Evolutionary conservation across 1,284 basidiomycete species (phyloP).

Genomic region (Pseudozyma flocculosa): DNA sequence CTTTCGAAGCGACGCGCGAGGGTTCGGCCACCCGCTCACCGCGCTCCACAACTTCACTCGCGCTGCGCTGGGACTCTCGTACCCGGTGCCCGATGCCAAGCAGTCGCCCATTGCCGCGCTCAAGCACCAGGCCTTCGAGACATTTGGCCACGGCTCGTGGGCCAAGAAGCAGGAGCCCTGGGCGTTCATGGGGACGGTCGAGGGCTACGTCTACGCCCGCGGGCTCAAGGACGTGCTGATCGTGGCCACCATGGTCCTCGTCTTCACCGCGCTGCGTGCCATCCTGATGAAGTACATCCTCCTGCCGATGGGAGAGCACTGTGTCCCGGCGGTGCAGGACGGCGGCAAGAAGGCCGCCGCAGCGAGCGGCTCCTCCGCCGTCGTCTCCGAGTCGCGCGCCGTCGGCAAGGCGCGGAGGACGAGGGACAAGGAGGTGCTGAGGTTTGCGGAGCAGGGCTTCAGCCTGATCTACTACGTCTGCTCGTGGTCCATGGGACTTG

Average conservation of each 20-base stretch:
- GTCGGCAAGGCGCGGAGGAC: constrained; percentile 39
- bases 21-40: constrained; percentile 47
- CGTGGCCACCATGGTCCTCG: constrained; percentile 43
- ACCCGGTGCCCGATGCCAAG: constrained; percentile 25
- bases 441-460: constrained; percentile 96
- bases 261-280: constrained; percentile 42
- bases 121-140: constrained; percentile 8
- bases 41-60: constrained; percentile 47
- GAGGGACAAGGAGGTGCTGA: constrained; percentile 69
- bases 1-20: constrained; percentile 45
- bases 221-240: constrained; percentile 43
- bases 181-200: constrained; percentile 26
- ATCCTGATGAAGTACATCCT: constrained; percentile 42
- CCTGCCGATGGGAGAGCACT: constrained; percentile 32
- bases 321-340: constrained; percentile 14
- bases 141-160: not conserved
- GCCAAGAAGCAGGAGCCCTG: constrained; percentile 14
- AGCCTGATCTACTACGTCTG: constrained; percentile 75
- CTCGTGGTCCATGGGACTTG: constrained; percentile 77
- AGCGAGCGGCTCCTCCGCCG: not conserved
- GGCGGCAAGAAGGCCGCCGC: too few relatives aligned
- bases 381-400: not conserved
- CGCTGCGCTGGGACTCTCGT: constrained; percentile 41
- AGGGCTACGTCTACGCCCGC: constrained; percentile 32
- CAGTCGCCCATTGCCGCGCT: constrained; percentile 21